phyloP scores from a whole-genome alignment of 1,139 yeast genomes.

The Saccharomyces hybrid region DNA sequence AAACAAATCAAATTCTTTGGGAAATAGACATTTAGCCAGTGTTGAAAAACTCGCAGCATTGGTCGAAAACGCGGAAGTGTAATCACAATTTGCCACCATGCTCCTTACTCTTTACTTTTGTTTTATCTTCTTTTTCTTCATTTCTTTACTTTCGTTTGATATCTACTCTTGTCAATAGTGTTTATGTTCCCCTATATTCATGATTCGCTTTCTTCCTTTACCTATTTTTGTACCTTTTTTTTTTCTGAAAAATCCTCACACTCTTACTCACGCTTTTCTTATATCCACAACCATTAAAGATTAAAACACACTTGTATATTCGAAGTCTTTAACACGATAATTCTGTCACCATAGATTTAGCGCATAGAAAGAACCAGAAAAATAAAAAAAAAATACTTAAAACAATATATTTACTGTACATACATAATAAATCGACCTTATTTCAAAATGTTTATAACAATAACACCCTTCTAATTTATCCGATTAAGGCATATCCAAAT shows the following conservation, averaged over 20 bases:
- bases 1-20: slow-evolving; percentile 27
- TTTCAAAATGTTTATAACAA: neutral
- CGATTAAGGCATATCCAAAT: slow-evolving; percentile 58
- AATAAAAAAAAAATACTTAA: neutral
- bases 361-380: neutral
- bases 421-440: slow-evolving; percentile 3
- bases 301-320: neutral
- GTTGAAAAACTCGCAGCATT: slow-evolving; percentile 63
- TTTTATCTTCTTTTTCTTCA: neutral
- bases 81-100: neutral
- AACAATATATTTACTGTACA: slow-evolving; percentile 2
- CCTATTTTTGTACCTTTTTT: slow-evolving; percentile 3
- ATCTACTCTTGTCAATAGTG: slow-evolving; percentile 1
- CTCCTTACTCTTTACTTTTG: neutral
- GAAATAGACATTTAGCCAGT: slow-evolving; percentile 68
- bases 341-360: too few relatives aligned
- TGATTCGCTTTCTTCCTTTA: neutral
- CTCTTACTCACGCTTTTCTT: slow-evolving; percentile 4
- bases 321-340: neutral
- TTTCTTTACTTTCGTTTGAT: neutral
- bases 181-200: slow-evolving; percentile 4
- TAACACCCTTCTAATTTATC: slow-evolving; percentile 21
- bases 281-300: neutral
- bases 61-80: slow-evolving; percentile 27
- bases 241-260: slow-evolving; percentile 6